A percentile compares a stretch with the other conserved stretches of the same genome.
Evolutionary conservation across 2,329 filamentous ascomycete species (phyloP).

Genomic region (Pseudogymnoascus sp.): DNA sequence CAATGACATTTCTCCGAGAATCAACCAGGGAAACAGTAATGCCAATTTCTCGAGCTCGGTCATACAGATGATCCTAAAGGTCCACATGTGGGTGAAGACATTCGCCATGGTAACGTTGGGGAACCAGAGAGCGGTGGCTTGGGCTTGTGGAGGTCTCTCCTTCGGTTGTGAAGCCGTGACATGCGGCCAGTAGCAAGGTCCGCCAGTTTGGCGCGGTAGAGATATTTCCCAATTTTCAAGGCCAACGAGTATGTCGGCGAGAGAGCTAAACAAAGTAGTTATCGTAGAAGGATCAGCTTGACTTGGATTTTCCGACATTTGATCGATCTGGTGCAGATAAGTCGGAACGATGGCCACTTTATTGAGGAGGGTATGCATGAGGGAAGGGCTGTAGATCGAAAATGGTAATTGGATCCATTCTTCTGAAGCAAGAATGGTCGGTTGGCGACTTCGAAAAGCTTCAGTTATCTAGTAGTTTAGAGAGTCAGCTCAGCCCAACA

Average conservation of each 20-base stretch:
- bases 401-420: conserved; percentile 33
- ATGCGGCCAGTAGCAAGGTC: background rate
- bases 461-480: background rate
- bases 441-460: background rate
- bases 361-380: conserved; percentile 32
- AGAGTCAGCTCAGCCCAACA: background rate
- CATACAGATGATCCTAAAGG: conserved; percentile 34
- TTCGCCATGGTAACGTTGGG: conserved; percentile 35
- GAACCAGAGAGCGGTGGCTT: conserved; percentile 27
- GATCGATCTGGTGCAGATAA: conserved; percentile 25
- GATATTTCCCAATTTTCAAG: conserved; percentile 17
- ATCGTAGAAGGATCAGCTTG: background rate
- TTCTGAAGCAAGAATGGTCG: background rate
- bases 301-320: conserved; percentile 13
- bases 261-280: background rate
- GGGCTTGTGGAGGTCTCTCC: background rate
- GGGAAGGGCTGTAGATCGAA: conserved; percentile 21
- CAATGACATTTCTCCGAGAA: background rate
- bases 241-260: background rate
- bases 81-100: conserved; percentile 35
- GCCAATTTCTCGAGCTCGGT: conserved; percentile 5
- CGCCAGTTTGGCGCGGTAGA: background rate
- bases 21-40: background rate
- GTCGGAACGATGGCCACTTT: conserved; percentile 28
- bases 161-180: background rate